Base-by-base conservation (phyloP, 106 monocot genomes). In the Phalaenopsis equestris region DNA sequence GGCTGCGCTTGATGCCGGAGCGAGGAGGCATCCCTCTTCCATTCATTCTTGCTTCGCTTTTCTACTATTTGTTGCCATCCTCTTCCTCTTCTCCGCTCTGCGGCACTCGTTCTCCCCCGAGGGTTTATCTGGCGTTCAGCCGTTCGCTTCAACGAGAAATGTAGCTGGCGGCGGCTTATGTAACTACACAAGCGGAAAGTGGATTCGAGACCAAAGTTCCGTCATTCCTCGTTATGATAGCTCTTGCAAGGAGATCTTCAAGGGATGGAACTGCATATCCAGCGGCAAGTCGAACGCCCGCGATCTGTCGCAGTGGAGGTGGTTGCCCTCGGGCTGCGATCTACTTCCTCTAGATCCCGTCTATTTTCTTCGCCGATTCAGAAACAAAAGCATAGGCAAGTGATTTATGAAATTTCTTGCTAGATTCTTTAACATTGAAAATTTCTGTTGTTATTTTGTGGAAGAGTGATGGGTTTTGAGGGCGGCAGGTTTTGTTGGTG, bases 211-310 rank as follows among this genome's bases (percentile, higher is more conserved):
- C 18, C 49, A 68, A 14, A 30, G 67, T 15, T 52, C 47, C 8
- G 12, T 79, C 21, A 55, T 67, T 39, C 68, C 83, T 45, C 84
- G 91, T 4, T 96, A 96, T 81, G 86, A 89, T 52, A 57, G 73
- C 45, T 82, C 87, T 41, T 96, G 95, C 84, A 91, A 85, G 82
- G 95, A 96, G 88, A 96, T 96, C 84, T 96, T 91, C 84, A 96
- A 96, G 80, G 95, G 95, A 1, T 96, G 95, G 95, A 96, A 96
- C 79, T 96, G 95, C 88, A 75, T 89, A 82, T 77, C 84, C 52
- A 81, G 45, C 55, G 80, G 81, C 19, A 95, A 95, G 72, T 41
- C 85, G 75, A 96, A 96, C 65, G 89, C 80, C 12, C 45, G 45
- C 49, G 94, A 89, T 52, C 82, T 97, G 48, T 78, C 83, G 57